Percentiles rank a stretch among this genome's conserved stretches.
Conservation (phyloP, 805 yeast species). For the Metschnikowia borealis region DNA sequence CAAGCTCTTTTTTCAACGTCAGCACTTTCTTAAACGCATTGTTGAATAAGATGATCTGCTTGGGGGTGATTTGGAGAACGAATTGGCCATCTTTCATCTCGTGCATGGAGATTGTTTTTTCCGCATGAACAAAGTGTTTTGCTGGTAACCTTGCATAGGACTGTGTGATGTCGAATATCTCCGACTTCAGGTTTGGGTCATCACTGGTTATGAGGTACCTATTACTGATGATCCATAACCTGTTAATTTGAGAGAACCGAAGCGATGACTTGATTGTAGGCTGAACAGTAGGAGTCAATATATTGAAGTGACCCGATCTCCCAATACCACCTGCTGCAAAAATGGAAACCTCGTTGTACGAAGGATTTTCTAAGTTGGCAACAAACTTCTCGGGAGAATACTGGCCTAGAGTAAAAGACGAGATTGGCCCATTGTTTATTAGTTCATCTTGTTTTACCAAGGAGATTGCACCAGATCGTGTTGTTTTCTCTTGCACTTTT, state of each 20-base stretch:
- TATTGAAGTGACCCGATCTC: constrained; percentile 49
- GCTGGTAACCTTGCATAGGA: constrained; percentile 59
- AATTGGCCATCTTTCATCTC: constrained; percentile 52
- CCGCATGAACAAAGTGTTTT: constrained; percentile 59
- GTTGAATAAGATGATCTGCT: constrained; percentile 57
- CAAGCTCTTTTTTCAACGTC: constrained; percentile 40
- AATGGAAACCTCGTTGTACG: constrained; percentile 59
- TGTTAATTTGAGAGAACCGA: constrained; percentile 66
- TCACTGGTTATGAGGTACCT: constrained; percentile 71
- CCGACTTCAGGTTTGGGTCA: constrained; percentile 57
- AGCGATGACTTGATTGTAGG: constrained; percentile 67
- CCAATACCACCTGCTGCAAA: constrained; percentile 68
- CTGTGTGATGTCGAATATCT: constrained; percentile 59
- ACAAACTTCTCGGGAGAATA: constrained; percentile 50
- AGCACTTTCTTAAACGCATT: constrained; percentile 52
- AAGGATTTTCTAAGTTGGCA: constrained; percentile 68
- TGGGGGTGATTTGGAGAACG: constrained; percentile 72
- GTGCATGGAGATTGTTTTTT: constrained; percentile 63
- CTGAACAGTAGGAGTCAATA: constrained; percentile 63
- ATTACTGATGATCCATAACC: constrained; percentile 69
- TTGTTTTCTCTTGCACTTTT: constrained; percentile 15
- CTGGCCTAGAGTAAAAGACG: constrained; percentile 63
- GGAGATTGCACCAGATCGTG: constrained; percentile 19
- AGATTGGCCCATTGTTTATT: constrained; percentile 67
- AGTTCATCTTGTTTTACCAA: constrained; percentile 52